Conservation (phyloP, 2,329 filamentous ascomycete genomes). For the Fusarium praegraminearum region DNA sequence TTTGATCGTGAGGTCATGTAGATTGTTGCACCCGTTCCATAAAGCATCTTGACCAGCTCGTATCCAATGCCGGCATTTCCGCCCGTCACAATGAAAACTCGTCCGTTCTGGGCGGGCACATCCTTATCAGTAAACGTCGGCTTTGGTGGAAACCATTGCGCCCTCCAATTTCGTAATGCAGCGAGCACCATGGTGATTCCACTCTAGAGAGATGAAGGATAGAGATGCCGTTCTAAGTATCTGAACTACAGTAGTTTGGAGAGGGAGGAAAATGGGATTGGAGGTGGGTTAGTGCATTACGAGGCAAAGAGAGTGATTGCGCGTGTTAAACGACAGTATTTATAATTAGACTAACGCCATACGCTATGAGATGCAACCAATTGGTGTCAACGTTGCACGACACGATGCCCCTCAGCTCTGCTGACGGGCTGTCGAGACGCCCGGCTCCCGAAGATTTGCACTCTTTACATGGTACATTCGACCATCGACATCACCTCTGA, state of each 20-base stretch:
- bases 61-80: neutral
- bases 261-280: neutral
- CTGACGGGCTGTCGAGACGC: neutral
- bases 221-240: neutral
- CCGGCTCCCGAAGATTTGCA: neutral
- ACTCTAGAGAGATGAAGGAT: too few relatives aligned
- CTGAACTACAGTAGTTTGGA: neutral
- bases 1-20: neutral
- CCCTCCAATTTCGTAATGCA: neutral
- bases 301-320: neutral
- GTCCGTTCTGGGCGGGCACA: neutral
- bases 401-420: neutral
- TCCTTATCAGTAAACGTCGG: neutral
- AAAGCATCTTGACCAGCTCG: neutral
- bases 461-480: neutral
- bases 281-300: neutral
- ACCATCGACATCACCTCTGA: fast-evolving
- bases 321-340: neutral
- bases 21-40: neutral
- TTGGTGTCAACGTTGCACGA: neutral
- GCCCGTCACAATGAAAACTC: neutral
- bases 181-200: neutral
- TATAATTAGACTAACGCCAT: neutral
- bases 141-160: slow-evolving; percentile 1
- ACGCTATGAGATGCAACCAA: neutral